These are phyloP conservation scores for Albatrellus ellisii DNA, from an alignment of 768 basidiomycete species.

Conservation along the genomic window DNA sequence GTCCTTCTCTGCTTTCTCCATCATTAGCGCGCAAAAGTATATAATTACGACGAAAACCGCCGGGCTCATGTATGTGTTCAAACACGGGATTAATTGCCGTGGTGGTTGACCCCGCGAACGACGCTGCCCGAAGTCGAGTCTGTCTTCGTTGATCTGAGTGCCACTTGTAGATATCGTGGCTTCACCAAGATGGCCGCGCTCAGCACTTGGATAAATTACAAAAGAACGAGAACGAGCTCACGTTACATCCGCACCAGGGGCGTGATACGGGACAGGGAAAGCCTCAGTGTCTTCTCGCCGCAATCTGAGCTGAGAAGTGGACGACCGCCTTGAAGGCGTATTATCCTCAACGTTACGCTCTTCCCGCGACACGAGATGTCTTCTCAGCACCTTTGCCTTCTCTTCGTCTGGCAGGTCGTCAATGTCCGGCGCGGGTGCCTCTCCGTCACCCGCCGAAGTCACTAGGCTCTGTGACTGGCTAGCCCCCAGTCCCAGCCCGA, in stretches of 20 bases:
- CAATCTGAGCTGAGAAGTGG: conserved; percentile 15
- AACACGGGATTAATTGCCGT: conserved; percentile 58
- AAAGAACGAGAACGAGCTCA: conserved; percentile 35
- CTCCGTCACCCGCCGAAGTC: conserved; percentile 20
- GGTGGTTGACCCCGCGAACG: conserved; percentile 45
- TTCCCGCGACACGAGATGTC: conserved; percentile 68
- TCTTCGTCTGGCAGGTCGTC: conserved; percentile 69
- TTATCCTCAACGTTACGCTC: conserved; percentile 32
- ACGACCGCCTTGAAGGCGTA: conserved; percentile 18
- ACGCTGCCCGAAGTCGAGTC: conserved; percentile 53
- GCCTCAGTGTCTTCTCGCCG: conserved; percentile 43
- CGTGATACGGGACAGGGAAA: conserved; percentile 83
- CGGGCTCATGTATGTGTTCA: conserved; percentile 90
- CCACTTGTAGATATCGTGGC: conserved; percentile 95
- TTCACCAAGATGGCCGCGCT: conserved; percentile 17
- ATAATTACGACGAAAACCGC: conserved; percentile 88
- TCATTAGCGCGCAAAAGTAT: conserved; percentile 54
- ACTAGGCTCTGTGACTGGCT: conserved; percentile 7
- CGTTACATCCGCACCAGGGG: conserved; percentile 87
- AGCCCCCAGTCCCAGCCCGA: conserved; percentile 6
- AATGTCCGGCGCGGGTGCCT: conserved; percentile 24
- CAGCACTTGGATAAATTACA: conserved; percentile 10
- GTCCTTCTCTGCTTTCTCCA: conserved; percentile 33
- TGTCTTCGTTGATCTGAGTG: conserved; percentile 58
- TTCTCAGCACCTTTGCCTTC: conserved; percentile 67